These are phyloP conservation scores for Rhynchospora tenuis DNA, from an alignment of 176 grass and related monocot species.

Conservation along the genomic window DNA sequence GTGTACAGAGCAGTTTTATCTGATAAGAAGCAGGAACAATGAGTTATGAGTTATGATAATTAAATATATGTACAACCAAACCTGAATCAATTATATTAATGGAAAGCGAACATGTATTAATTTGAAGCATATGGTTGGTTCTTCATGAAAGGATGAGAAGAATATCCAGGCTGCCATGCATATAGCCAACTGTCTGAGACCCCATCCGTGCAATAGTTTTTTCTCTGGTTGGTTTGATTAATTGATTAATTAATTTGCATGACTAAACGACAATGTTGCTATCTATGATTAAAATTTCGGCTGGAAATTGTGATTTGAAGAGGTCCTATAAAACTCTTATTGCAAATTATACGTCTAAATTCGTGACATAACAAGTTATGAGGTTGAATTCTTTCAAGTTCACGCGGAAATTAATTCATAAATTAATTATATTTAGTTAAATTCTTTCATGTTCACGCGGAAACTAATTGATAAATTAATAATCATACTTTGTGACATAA, in stretches of 20 bases:
- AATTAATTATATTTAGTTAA: background rate
- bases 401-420: background rate
- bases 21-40: background rate
- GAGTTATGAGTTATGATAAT: background rate
- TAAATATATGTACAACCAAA: background rate
- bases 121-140: background rate
- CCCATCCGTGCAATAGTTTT: background rate
- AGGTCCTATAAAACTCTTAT: background rate
- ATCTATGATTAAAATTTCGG: background rate
- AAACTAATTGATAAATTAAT: background rate
- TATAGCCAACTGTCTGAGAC: constrained; percentile 1
- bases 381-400: background rate
- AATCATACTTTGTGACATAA: background rate
- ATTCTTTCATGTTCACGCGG: background rate
- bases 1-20: background rate
- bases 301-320: background rate
- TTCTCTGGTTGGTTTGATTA: background rate
- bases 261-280: background rate
- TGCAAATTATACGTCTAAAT: background rate
- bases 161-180: constrained; percentile 10
- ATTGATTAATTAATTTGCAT: constrained; percentile 10
- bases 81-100: background rate
- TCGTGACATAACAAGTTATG: background rate
- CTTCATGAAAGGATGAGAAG: background rate
- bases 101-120: background rate